A percentile compares a stretch with the other conserved stretches of the same genome.
phyloP scores from a whole-genome alignment of 352 stramenopile genomes.

The Phytophthora lateralis region DNA sequence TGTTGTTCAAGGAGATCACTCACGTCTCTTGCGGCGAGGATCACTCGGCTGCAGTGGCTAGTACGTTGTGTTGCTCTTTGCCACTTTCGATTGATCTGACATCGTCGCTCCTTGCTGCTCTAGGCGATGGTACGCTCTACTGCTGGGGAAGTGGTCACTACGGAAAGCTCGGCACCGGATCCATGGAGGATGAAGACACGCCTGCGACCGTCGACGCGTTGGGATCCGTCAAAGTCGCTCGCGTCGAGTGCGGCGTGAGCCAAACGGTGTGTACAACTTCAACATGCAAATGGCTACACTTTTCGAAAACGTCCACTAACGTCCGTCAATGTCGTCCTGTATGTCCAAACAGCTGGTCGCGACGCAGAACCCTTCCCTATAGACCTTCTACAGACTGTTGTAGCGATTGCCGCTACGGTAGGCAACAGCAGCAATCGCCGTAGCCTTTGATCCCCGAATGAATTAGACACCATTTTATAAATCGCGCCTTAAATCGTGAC shows the following conservation, averaged over 20 bases:
- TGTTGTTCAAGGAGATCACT: slow-evolving; percentile 54
- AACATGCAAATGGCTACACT: slow-evolving; percentile 11
- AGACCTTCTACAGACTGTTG: neutral
- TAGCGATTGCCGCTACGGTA: too few relatives aligned
- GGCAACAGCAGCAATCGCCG: too few relatives aligned
- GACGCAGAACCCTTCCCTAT: slow-evolving; percentile 49
- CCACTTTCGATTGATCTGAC: slow-evolving; percentile 1
- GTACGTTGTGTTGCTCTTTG: slow-evolving; percentile 31
- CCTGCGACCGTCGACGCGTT: slow-evolving; percentile 61
- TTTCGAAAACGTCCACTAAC: neutral
- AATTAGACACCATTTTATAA: neutral
- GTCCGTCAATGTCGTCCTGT: neutral
- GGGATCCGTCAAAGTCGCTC: slow-evolving; percentile 58
- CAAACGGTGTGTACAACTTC: slow-evolving; percentile 58
- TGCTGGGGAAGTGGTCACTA: slow-evolving; percentile 72
- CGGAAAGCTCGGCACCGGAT: slow-evolving; percentile 73
- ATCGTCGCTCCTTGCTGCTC: neutral
- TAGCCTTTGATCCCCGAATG: too few relatives aligned
- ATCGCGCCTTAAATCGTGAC: neutral
- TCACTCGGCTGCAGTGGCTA: slow-evolving; percentile 65
- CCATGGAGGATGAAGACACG: slow-evolving; percentile 56
- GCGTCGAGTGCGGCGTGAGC: slow-evolving; percentile 50
- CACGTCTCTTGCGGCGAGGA: slow-evolving; percentile 67
- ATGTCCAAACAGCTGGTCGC: slow-evolving; percentile 30
- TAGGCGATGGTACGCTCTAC: slow-evolving; percentile 66